Evolutionary conservation across 495 filamentous ascomycete species (phyloP).

Genomic region (Talaromyces proteolyticus): DNA sequence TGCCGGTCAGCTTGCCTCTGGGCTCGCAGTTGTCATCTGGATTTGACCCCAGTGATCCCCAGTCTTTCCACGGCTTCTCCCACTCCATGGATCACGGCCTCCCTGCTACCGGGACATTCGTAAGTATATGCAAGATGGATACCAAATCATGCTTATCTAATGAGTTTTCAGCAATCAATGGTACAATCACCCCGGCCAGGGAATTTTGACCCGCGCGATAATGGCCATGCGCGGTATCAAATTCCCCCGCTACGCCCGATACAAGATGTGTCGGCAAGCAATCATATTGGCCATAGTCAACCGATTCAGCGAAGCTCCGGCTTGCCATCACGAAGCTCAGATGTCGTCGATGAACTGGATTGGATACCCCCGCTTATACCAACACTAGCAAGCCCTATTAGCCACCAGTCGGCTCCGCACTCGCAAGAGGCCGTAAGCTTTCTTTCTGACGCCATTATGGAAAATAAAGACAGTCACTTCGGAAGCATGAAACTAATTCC

Average conservation of each 20-base stretch:
- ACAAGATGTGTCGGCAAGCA: neutral
- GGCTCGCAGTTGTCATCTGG: constrained; percentile 9
- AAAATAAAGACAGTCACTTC: constrained; percentile 38
- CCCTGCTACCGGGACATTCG: constrained; percentile 6
- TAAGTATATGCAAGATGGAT: constrained; percentile 9
- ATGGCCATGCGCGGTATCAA: neutral
- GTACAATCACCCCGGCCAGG: neutral
- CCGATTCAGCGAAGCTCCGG: neutral
- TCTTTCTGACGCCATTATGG: neutral
- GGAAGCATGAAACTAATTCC: constrained; percentile 53
- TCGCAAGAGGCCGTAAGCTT: neutral
- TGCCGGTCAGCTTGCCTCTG: constrained; percentile 8
- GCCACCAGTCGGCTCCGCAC: neutral
- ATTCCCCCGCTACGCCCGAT: neutral
- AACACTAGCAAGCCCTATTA: neutral
- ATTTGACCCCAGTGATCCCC: constrained; percentile 17
- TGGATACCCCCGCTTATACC: neutral
- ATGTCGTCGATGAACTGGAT: neutral
- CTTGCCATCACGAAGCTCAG: neutral
- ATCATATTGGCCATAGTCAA: neutral
- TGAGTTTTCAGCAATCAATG: neutral
- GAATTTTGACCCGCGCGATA: neutral
- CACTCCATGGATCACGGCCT: constrained; percentile 14
- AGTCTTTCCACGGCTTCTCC: constrained; percentile 18
- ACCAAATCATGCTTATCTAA: constrained; percentile 1